Evolutionary conservation across 805 yeast species (phyloP).

Genomic region (Metschnikowia sp.): DNA sequence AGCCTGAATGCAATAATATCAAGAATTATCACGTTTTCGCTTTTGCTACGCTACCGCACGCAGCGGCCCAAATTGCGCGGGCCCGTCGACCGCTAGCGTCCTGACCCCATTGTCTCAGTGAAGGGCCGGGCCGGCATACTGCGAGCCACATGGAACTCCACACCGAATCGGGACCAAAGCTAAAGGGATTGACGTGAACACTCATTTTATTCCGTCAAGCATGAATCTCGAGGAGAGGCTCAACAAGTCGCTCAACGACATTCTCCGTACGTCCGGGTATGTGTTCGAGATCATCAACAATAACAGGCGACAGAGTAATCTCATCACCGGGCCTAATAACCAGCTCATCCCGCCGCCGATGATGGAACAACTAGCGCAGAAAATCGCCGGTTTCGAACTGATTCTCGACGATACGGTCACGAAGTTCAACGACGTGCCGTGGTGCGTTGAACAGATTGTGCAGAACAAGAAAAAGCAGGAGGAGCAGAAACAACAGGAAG

Average conservation of each 20-base stretch:
- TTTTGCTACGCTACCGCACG: too few species aligned
- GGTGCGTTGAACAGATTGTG: conserved; percentile 43
- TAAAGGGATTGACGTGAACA: too few species aligned
- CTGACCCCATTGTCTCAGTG: not conserved
- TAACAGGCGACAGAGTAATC: conserved; percentile 39
- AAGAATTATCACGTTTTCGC: too few species aligned
- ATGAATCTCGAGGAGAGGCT: conserved; percentile 41
- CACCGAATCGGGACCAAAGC: not conserved
- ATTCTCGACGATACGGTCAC: conserved; percentile 40
- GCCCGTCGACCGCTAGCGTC: not conserved
- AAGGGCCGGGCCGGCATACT: conserved; percentile 5
- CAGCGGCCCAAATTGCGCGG: too few species aligned
- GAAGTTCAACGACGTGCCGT: conserved; percentile 41
- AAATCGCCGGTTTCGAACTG: conserved; percentile 38
- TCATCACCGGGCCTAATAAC: conserved; percentile 41
- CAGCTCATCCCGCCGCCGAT: conserved; percentile 38
- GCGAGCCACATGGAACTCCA: conserved; percentile 7
- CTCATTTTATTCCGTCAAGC: not conserved
- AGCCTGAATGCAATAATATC: too few species aligned
- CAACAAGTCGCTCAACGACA: conserved; percentile 38
- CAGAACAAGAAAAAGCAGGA: conserved; percentile 42
- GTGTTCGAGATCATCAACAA: conserved; percentile 41
- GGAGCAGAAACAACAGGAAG: conserved; percentile 36
- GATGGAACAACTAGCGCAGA: conserved; percentile 31
- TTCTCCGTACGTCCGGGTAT: conserved; percentile 41